Evolutionary conservation across 2,329 filamentous ascomycete genomes (phyloP).

Genomic region (Claviceps fusiformis): DNA sequence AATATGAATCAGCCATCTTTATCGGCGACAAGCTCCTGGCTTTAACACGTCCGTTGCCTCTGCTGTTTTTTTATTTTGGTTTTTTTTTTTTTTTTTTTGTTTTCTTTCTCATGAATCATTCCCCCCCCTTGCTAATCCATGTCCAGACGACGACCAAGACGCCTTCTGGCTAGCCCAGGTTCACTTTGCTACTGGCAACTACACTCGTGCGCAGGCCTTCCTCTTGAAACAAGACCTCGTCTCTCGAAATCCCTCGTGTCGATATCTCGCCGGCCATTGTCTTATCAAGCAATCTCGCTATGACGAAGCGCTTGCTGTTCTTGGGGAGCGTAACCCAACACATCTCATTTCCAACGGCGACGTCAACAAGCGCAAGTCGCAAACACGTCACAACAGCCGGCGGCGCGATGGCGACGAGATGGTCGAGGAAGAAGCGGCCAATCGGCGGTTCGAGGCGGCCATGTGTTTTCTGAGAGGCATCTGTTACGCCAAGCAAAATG

Average conservation of each 20-base stretch:
- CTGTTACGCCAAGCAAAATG: conserved; percentile 93
- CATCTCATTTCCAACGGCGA: conserved; percentile 57
- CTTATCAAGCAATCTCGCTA: conserved; percentile 84
- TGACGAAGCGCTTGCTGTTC: conserved; percentile 71
- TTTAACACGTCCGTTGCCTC: conserved; percentile 61
- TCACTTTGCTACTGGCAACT: conserved; percentile 91
- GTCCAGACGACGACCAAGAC: conserved; percentile 74
- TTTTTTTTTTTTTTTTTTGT: background rate
- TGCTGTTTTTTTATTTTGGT: too few species aligned
- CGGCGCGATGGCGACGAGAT: conserved; percentile 19
- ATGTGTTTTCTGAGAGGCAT: conserved; percentile 94
- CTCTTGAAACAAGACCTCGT: conserved; percentile 75
- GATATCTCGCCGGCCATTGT: conserved; percentile 88
- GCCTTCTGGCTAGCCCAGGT: conserved; percentile 98
- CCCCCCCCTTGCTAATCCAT: background rate
- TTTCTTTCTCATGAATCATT: background rate
- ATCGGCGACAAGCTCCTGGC: conserved; percentile 94
- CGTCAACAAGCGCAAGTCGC: conserved; percentile 25
- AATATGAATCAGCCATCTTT: conserved; percentile 93
- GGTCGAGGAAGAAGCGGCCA: conserved; percentile 54
- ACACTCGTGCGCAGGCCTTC: conserved; percentile 78
- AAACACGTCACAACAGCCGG: conserved; percentile 20
- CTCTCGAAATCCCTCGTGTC: conserved; percentile 68
- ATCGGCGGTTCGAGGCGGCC: conserved; percentile 79
- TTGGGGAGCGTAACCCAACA: conserved; percentile 88